Base-by-base conservation (phyloP, 2,329 filamentous ascomycete genomes). In the Aureobasidium melanogenum region DNA sequence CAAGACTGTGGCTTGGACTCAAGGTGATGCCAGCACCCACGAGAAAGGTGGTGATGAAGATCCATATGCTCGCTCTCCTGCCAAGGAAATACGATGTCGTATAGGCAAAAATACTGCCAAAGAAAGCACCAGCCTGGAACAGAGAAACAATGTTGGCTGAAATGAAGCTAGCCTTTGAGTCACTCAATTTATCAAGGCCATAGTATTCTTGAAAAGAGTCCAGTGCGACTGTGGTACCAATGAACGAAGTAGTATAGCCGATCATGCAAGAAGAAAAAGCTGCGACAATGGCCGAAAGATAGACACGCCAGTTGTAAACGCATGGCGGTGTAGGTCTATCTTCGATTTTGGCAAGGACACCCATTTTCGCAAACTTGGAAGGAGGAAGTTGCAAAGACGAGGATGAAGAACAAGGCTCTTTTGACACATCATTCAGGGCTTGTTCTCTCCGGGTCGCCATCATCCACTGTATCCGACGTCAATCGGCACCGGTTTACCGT, bases 41-140 rank as follows among this genome's bases (percentile, higher is more conserved):
- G 56, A 84, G 79, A 72, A 92, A 92, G 64, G 92, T 66, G 39
- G 81, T 59, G 2, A 80, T 75, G 70, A 86, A 88, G 52, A 85
- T 65, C 64, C 85, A 75, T 2, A 92, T 77, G 24, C 84, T 86
- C 69, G 79, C 82, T 68, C 83, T 83, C n/a, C 88, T 82, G 32
- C 88, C 88, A 64, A 87, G 75, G 70, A 82, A 88, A 76, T 88
- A 84, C 38, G 82, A 84, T 34, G 84, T 80, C 9, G 77, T 79
- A 66, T 88, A 91, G 61, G 85, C 87, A 63, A 83, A 81, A 41
- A 90, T 75, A 19, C 86, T 84, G 57, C 89, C 89, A 67, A 93
- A 92, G 77, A 94, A 92, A 63, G 88, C 88, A 63, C 89, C 89
- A 12, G 88, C 89, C 73, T 93, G 89, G 75, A 90, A 92, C 59